Conservation (phyloP, 768 basidiomycete species). For the Lactifluus pinguis region DNA sequence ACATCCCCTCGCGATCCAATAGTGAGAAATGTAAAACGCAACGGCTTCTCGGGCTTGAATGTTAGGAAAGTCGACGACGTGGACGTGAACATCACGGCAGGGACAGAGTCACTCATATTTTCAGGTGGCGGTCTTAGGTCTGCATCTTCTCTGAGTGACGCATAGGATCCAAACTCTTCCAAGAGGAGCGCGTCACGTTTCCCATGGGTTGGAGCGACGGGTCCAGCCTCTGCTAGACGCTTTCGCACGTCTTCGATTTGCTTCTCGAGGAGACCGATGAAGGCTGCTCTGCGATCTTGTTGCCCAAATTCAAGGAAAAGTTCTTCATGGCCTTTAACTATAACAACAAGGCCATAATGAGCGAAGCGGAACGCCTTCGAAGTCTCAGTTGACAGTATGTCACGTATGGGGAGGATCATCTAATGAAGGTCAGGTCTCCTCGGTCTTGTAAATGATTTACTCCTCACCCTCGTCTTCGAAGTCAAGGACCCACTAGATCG, state of each 20-base stretch:
- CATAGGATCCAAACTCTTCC: conserved; percentile 69
- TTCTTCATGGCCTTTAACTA: conserved; percentile 95
- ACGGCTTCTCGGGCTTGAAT: conserved; percentile 79
- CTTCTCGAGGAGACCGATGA: conserved; percentile 62
- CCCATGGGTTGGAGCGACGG: conserved; percentile 36
- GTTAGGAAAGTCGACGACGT: conserved; percentile 94
- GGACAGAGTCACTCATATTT: conserved; percentile 32
- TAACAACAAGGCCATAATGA: conserved; percentile 80
- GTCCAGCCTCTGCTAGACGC: conserved; percentile 39
- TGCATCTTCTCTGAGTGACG: conserved; percentile 29
- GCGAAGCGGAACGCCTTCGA: conserved; percentile 85
- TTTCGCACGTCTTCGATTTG: conserved; percentile 69
- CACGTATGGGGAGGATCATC: conserved; percentile 93
- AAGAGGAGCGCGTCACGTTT: conserved; percentile 69
- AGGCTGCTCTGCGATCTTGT: conserved; percentile 71
- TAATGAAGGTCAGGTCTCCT: conserved; percentile 26
- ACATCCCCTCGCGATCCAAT: conserved; percentile 97
- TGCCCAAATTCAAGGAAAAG: conserved; percentile 91
- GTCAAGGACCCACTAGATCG: conserved; percentile 77
- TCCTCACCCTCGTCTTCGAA: conserved; percentile 68
- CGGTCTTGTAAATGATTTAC: background rate
- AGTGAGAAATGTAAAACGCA: conserved; percentile 90
- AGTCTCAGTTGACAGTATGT: conserved; percentile 77
- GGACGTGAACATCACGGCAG: conserved; percentile 94
- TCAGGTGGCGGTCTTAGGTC: conserved; percentile 44